Evolutionary conservation across 169 alveolate species (phyloP).

Genomic region (Babesia ovis): DNA sequence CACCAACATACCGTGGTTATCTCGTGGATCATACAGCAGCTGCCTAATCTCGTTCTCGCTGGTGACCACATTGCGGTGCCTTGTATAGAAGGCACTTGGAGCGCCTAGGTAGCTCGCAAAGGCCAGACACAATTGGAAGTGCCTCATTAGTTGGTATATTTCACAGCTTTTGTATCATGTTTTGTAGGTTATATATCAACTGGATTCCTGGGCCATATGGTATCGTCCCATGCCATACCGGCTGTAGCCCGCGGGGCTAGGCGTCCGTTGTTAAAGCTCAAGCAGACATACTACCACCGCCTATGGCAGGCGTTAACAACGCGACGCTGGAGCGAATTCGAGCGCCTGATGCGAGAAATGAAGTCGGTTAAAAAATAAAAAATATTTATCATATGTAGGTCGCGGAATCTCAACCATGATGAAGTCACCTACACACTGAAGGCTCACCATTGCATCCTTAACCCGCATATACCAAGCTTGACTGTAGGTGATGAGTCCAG

Average conservation of each 20-base stretch:
- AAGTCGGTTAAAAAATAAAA: slow-evolving; percentile 20
- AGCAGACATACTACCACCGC: slow-evolving; percentile 66
- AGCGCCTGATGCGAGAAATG: slow-evolving; percentile 49
- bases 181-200: not conserved
- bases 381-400: slow-evolving; percentile 47
- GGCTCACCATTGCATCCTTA: slow-evolving; percentile 72
- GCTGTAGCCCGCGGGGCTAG: slow-evolving; percentile 19
- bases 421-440: slow-evolving; percentile 82
- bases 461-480: slow-evolving; percentile 71
- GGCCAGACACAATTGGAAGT: slow-evolving; percentile 17
- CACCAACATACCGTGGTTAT: no score
- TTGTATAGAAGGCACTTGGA: slow-evolving; percentile 16
- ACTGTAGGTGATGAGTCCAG: slow-evolving; percentile 41
- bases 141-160: slow-evolving; percentile 7
- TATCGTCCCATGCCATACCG: slow-evolving; percentile 21
- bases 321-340: slow-evolving; percentile 53
- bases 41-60: slow-evolving; percentile 29
- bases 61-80: slow-evolving; percentile 32
- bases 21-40: not conserved
- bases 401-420: slow-evolving; percentile 72
- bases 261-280: slow-evolving; percentile 55
- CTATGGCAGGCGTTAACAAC: slow-evolving; percentile 53
- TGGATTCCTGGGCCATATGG: not conserved
- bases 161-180: not conserved
- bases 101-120: slow-evolving; percentile 18